Evolutionary conservation across 2,329 filamentous ascomycete species (phyloP), one percentile per base, ranked within the genome.

Genomic region (Thielaviopsis ethacetica): DNA sequence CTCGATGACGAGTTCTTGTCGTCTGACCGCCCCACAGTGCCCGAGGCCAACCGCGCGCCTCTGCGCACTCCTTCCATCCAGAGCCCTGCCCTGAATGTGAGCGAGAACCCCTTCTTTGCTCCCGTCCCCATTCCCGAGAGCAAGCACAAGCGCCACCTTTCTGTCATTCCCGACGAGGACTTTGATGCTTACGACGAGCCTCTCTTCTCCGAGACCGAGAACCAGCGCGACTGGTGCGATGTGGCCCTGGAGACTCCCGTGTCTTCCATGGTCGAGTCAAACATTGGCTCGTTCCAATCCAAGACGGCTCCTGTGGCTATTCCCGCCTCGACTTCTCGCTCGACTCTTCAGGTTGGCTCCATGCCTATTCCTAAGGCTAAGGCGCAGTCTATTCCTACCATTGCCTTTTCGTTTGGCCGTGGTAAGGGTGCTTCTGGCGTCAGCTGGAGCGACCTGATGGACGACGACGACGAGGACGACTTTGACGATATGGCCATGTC

Each of bases 371-470:
- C 80, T 63, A 88, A 91, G 71, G 86, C 86, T 15, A 83, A 93
- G 68, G 85, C 88, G 0, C 77, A 82, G 63, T 79, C 80, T 49
- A 75, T 84, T 65, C 76, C 81, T 58, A 84, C 87, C 62, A 84
- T 91, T 77, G 83, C 87, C 4, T 81, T 85, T 67, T 81, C 91
- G 56, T 91, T 95, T 68, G 88, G 87, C 56, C 83, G 83, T 67
- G 83, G 86, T 68, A 80, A 82, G 63, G 86, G 91, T 53, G 76
- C 80, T 54, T 88, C 94, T 54, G 95, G 93, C 59, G 97, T 97
- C 84, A 97, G 93, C 76, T 98, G 93, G 93, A 95, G 91, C 67
- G 93, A 98, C 70, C 83, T 97, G 70, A 96, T 90, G 85, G 91
- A 97, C 61, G 91, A 97, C 58, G 75, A 77, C 53, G 90, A 93